Evolutionary conservation across 2,329 filamentous ascomycete species (phyloP).

Genomic region (Pseudocercospora ulei): DNA sequence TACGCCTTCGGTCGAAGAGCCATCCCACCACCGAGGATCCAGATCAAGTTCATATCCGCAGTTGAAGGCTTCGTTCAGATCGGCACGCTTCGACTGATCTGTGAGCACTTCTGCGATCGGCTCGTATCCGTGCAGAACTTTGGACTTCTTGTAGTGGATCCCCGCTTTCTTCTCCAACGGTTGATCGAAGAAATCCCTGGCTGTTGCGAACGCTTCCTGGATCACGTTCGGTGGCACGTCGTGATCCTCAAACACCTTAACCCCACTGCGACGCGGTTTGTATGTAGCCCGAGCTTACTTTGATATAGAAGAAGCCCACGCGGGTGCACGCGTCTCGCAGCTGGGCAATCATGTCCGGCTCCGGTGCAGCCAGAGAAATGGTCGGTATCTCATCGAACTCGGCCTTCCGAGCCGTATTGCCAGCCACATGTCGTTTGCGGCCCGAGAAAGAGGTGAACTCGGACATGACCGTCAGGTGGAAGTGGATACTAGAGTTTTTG

Average conservation of each 20-base stretch:
- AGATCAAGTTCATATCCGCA: conserved; percentile 23
- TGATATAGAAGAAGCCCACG: conserved; percentile 26
- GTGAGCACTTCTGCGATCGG: conserved; percentile 64
- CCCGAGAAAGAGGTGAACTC: conserved; percentile 23
- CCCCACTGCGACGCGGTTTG: not conserved
- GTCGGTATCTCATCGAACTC: conserved; percentile 24
- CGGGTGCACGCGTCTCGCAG: conserved; percentile 22
- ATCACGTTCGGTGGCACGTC: conserved; percentile 47
- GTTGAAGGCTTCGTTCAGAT: conserved; percentile 39
- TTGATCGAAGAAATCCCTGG: conserved; percentile 31
- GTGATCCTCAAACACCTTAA: conserved; percentile 55
- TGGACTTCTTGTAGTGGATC: conserved; percentile 56
- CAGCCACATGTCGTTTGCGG: conserved; percentile 19
- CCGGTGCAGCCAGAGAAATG: conserved; percentile 19
- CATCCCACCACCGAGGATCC: conserved; percentile 14
- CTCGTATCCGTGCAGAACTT: conserved; percentile 53
- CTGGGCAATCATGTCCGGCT: conserved; percentile 18
- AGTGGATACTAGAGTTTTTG: no score
- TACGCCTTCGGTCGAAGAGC: conserved; percentile 2
- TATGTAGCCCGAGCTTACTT: conserved; percentile 7
- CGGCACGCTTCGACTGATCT: conserved; percentile 45
- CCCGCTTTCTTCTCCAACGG: conserved; percentile 45
- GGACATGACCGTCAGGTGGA: no score
- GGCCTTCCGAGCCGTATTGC: conserved; percentile 21
- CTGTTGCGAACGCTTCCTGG: conserved; percentile 18